A percentile compares a stretch with the other conserved stretches of the same genome.
phyloP scores from a whole-genome alignment of 225 moss, liverwort and hornwort species.

The Pseudoscleropodium purum region DNA sequence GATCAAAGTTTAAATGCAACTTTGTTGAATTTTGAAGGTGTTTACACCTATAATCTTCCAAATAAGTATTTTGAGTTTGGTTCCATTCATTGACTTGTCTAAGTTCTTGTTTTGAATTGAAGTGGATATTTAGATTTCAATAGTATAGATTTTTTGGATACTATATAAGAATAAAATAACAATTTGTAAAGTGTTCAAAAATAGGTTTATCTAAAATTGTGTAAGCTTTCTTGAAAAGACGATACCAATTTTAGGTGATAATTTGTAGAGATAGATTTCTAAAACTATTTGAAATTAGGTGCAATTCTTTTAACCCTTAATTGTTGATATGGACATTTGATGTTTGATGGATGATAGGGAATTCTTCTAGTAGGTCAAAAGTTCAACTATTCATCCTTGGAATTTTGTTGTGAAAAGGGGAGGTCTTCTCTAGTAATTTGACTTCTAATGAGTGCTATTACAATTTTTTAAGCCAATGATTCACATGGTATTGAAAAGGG shows the following conservation, averaged over 20 bases:
- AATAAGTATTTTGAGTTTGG: not conserved
- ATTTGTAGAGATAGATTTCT: not conserved
- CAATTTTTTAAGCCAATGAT: too few species aligned
- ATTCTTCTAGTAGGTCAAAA: too few species aligned
- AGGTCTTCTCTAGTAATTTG: too few species aligned
- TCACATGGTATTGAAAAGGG: too few species aligned
- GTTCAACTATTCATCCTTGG: too few species aligned
- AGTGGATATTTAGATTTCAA: accelerated
- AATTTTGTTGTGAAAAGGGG: too few species aligned
- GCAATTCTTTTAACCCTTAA: not conserved
- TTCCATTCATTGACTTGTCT: not conserved
- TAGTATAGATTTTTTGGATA: not conserved
- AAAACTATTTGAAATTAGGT: not conserved
- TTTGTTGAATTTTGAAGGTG: not conserved
- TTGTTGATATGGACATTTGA: too few species aligned
- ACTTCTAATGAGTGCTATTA: too few species aligned
- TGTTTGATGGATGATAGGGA: too few species aligned
- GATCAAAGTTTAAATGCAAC: too few species aligned
- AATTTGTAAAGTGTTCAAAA: not conserved
- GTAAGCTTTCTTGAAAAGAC: not conserved
- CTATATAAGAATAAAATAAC: not conserved
- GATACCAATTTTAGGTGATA: not conserved
- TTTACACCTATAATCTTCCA: too few species aligned
- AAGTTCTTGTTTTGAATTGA: too few species aligned
- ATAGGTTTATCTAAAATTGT: accelerated